These are phyloP conservation scores for Hsuehochloa calcarea DNA, from an alignment of 176 grass and related monocot species.

Conservation along the genomic window DNA sequence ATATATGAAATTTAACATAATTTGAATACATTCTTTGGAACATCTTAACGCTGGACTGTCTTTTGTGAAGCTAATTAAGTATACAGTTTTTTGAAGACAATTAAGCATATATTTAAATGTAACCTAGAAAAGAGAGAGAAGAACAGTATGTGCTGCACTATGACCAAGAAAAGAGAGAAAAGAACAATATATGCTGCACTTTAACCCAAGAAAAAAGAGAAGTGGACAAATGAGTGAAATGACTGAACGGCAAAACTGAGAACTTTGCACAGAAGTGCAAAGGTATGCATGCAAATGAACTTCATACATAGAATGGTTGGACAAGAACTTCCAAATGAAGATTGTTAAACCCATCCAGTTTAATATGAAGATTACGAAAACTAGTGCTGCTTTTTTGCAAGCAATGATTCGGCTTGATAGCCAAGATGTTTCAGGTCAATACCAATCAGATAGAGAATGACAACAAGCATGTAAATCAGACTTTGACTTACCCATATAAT, in stretches of 20 bases:
- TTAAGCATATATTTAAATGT: too few species aligned
- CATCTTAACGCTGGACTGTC: not conserved
- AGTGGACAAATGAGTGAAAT: not conserved
- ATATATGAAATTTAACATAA: not conserved
- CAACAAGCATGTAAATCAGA: not conserved
- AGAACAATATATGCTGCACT: not conserved
- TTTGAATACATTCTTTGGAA: not conserved
- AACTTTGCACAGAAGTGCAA: not conserved
- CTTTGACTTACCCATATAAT: conserved; percentile 36
- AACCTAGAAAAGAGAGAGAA: not conserved
- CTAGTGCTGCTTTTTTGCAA: not conserved
- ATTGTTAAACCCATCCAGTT: not conserved
- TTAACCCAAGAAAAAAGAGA: not conserved
- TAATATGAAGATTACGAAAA: not conserved
- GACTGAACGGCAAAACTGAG: not conserved
- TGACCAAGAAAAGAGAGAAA: not conserved
- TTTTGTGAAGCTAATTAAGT: not conserved
- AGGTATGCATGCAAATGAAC: not conserved
- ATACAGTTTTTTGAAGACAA: not conserved
- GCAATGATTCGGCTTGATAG: not conserved
- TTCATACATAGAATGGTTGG: not conserved
- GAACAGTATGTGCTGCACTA: not conserved
- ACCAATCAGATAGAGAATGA: not conserved
- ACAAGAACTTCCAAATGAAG: not conserved
- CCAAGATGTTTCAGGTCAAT: not conserved